Evolutionary conservation across 768 basidiomycete genomes (phyloP), one percentile per base, ranked within the genome.

Genomic region (Galerina marginata): DNA sequence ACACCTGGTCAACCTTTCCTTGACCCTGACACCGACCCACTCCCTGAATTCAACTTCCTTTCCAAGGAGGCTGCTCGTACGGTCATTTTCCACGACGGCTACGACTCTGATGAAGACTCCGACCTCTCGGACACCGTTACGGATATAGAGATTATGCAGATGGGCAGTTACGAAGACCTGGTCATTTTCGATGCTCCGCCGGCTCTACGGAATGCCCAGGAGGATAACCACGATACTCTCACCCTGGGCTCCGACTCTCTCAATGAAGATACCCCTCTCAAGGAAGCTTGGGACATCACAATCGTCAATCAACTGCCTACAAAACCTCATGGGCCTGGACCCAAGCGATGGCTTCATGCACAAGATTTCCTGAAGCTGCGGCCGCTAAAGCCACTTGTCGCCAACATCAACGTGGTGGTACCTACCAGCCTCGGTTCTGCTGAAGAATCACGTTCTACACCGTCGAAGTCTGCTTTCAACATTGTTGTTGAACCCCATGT

Each of bases 11-110:
- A 40, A 42, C 59, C 60, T 5, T 69, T 62, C 49, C 15, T 54
- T 11, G 58, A 60, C 25, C 62, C 61, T 23, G 50, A 57, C 39
- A 55, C 65, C 6, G 66, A 68, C 46, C 65, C 65, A 6, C 67
- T 58, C 33, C 68, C 69, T 3, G 58, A 65, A 39, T 69, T 72
- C 43, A 57, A 49, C 42, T 69, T 63, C 49, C 42, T 54, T 11
- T 69, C 69, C 4, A 36, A 51, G 38, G 56, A 64, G 44, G 56
- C 60, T 6, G 38, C 57, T 15, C 29, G 25, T 7, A 26, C 55
- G n/a, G 16, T 55, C 26, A 9, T 39, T 37, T 11, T 33, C 43
- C 46, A 55, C 11, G 51, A 57, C 42, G 63, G 64, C 12, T 60
- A 50, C 16, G 59, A 63, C 20, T 52, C 61, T 3, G 60, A 59